phyloP scores from a whole-genome alignment of 192 early-diverging fungal genomes.

The Funneliformis geosporum region DNA sequence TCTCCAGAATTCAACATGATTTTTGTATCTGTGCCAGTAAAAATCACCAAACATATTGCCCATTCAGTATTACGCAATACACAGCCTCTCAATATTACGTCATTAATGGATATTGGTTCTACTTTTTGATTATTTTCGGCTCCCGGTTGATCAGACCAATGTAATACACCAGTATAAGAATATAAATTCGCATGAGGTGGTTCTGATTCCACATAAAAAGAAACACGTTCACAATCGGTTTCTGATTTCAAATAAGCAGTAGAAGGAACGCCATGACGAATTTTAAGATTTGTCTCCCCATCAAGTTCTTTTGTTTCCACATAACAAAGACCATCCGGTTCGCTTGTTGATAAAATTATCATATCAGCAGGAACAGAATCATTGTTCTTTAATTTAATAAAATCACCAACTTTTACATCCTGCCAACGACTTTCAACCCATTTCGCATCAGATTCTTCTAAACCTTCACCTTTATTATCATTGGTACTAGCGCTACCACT shows the following conservation, averaged over 20 bases:
- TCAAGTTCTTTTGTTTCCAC: slow-evolving; percentile 99
- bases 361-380: slow-evolving; percentile 92
- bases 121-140: slow-evolving; percentile 42
- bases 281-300: slow-evolving; percentile 97
- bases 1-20: slow-evolving; percentile 93
- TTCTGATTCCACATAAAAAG: slow-evolving; percentile 80
- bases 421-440: slow-evolving; percentile 82
- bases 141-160: slow-evolving; percentile 38
- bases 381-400: slow-evolving; percentile 80
- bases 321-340: slow-evolving; percentile 82
- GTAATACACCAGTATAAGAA: slow-evolving; percentile 79
- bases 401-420: slow-evolving; percentile 85
- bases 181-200: slow-evolving; percentile 86
- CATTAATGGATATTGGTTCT: slow-evolving; percentile 71
- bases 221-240: slow-evolving; percentile 58
- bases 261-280: slow-evolving; percentile 66
- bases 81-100: slow-evolving; percentile 89
- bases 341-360: slow-evolving; percentile 82
- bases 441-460: slow-evolving; percentile 32
- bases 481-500: not conserved
- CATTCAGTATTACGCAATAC: slow-evolving; percentile 90
- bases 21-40: slow-evolving; percentile 93
- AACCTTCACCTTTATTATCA: not conserved
- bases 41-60: slow-evolving; percentile 83
- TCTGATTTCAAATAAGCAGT: slow-evolving; percentile 60